These are phyloP conservation scores for Chlorella vulgaris DNA, from an alignment of 139 green algal genomes.

Conservation along the genomic window DNA sequence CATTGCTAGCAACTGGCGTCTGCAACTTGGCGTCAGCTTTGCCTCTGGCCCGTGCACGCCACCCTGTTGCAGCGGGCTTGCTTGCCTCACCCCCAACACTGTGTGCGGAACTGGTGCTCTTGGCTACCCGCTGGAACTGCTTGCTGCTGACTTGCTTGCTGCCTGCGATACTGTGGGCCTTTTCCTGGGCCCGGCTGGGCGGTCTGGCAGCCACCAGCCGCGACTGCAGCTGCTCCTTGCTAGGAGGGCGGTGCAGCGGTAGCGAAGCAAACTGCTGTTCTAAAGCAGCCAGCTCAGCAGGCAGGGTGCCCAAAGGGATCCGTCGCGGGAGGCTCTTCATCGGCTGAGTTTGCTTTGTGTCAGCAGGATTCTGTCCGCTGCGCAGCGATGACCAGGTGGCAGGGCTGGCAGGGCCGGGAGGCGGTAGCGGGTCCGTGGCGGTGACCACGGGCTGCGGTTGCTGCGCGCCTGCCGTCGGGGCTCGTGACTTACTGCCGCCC, in stretches of 20 bases:
- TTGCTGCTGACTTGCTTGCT: too few relatives aligned
- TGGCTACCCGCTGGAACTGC: too few relatives aligned
- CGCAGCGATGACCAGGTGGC: neutral
- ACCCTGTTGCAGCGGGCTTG: too few relatives aligned
- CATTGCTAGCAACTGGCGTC: too few relatives aligned
- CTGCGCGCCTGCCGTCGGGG: neutral
- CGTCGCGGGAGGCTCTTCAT: too few relatives aligned
- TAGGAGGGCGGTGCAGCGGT: neutral
- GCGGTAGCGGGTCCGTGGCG: neutral
- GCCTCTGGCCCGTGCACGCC: too few relatives aligned
- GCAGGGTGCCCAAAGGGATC: conserved; percentile 5
- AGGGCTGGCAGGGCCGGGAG: too few relatives aligned
- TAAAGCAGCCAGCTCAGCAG: neutral
- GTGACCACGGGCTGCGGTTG: neutral
- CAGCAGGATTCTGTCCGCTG: neutral
- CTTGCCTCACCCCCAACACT: too few relatives aligned
- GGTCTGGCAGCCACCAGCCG: neutral
- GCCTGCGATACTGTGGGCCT: neutral
- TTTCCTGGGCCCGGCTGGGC: neutral
- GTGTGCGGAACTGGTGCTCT: too few relatives aligned
- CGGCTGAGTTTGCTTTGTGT: too few relatives aligned
- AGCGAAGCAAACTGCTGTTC: conserved; percentile 12
- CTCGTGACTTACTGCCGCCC: neutral
- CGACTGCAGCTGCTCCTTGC: neutral
- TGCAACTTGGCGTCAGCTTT: too few relatives aligned